These are phyloP conservation scores for Candida sojae DNA, from an alignment of 1,139 yeast species.

Conservation along the genomic window DNA sequence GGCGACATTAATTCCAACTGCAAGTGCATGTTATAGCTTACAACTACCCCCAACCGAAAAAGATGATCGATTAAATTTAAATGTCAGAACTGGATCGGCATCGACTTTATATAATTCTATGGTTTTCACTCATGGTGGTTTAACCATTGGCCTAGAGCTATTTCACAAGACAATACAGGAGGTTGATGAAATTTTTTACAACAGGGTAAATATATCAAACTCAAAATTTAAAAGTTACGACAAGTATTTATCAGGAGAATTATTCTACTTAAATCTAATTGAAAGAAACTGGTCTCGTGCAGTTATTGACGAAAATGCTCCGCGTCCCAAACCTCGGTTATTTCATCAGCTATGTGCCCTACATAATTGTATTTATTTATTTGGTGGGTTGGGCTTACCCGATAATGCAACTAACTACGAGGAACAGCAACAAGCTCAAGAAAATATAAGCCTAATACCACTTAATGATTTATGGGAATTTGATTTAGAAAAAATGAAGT, in stretches of 20 bases:
- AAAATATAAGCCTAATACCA: slow-evolving; percentile 33
- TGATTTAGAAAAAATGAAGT: slow-evolving; percentile 48
- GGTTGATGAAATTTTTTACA: slow-evolving; percentile 25
- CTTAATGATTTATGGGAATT: slow-evolving; percentile 70
- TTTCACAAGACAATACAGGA: slow-evolving; percentile 36
- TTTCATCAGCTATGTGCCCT: slow-evolving; percentile 58
- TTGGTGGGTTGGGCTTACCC: slow-evolving; percentile 58
- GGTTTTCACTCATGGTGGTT: slow-evolving; percentile 67
- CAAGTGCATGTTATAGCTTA: slow-evolving; percentile 50
- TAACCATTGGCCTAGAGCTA: slow-evolving; percentile 58
- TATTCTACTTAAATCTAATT: slow-evolving; percentile 57
- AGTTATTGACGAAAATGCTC: slow-evolving; percentile 6
- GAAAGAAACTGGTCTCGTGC: slow-evolving; percentile 58
- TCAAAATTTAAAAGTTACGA: slow-evolving; percentile 30
- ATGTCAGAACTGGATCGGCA: slow-evolving; percentile 69
- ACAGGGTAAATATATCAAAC: slow-evolving; percentile 25
- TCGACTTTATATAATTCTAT: slow-evolving; percentile 57
- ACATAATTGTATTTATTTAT: slow-evolving; percentile 53
- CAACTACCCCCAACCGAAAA: slow-evolving; percentile 47
- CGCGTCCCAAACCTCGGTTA: slow-evolving; percentile 54
- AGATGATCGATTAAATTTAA: slow-evolving; percentile 51
- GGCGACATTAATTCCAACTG: slow-evolving; percentile 50
- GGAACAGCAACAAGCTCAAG: slow-evolving; percentile 1
- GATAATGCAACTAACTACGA: slow-evolving; percentile 11
- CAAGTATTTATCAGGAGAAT: slow-evolving; percentile 56